Evolutionary conservation across 176 grass and related monocot species (phyloP).

Genomic region (Raddia distichophylla): DNA sequence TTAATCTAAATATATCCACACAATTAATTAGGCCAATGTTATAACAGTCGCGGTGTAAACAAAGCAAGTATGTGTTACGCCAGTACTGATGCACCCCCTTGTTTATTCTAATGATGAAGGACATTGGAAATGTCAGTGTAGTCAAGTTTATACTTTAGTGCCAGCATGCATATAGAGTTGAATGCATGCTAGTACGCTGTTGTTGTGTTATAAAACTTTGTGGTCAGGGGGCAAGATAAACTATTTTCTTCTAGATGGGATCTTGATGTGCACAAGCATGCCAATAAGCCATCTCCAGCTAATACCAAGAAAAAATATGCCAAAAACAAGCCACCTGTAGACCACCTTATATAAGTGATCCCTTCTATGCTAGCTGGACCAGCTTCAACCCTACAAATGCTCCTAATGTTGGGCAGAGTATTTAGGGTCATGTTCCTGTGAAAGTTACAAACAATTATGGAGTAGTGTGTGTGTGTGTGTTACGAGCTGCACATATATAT

Average conservation of each 20-base stretch:
- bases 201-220: not conserved
- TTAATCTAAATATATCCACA: too few species aligned
- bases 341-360: conserved; percentile 18
- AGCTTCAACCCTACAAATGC: conserved; percentile 49
- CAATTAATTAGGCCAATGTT: too few species aligned
- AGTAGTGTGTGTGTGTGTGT: not conserved
- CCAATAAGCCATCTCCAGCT: conserved; percentile 38
- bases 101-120: not conserved
- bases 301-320: conserved; percentile 28
- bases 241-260: conserved; percentile 50
- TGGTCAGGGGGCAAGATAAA: not conserved
- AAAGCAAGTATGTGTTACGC: not conserved
- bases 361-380: not conserved
- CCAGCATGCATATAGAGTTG: not conserved
- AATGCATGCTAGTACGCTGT: conserved; percentile 1
- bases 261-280: conserved; percentile 48
- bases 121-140: conserved; percentile 24
- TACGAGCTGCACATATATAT: not conserved
- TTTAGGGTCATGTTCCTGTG: conserved; percentile 50
- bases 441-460: conserved; percentile 20
- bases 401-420: conserved; percentile 58
- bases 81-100: not conserved
- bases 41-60: not conserved
- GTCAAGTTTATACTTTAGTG: conserved; percentile 38
- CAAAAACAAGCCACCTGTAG: conserved; percentile 43